Conservation (phyloP, 805 yeast species). For the Metschnikowia amazonensis region DNA sequence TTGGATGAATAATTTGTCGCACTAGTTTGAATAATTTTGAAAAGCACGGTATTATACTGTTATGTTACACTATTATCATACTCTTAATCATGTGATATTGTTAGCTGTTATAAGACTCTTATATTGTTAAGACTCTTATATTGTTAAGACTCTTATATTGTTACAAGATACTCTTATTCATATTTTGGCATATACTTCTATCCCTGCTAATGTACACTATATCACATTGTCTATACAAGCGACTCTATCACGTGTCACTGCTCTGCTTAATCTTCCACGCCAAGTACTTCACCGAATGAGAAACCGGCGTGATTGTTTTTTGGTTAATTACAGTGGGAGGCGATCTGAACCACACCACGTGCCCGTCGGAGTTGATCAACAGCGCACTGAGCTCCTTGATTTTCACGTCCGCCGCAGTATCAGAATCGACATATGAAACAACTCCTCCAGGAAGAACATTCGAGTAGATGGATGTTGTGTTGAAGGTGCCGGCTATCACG, state of each 20-base stretch:
- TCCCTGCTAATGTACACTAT: slow-evolving; percentile 1
- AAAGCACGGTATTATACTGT: no score
- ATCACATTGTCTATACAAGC: slow-evolving; percentile 1
- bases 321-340: slow-evolving; percentile 49
- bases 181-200: no score
- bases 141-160: no score
- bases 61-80: no score
- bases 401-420: slow-evolving; percentile 4
- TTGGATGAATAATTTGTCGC: no score
- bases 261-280: slow-evolving; percentile 34
- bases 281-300: slow-evolving; percentile 72
- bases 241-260: not conserved
- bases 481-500: slow-evolving; percentile 20
- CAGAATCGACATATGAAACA: slow-evolving; percentile 28
- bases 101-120: no score
- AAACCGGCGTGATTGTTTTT: slow-evolving; percentile 39
- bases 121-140: no score
- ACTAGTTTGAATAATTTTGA: no score
- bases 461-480: slow-evolving; percentile 35
- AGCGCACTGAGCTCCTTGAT: slow-evolving; percentile 13
- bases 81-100: no score
- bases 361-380: slow-evolving; percentile 14
- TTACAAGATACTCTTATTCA: no score
- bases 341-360: slow-evolving; percentile 58
- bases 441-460: slow-evolving; percentile 37